Percentiles rank a stretch among this genome's conserved stretches.
Evolutionary conservation across 176 grass and related monocot species (phyloP).

Genomic region (Pharus latifolius): DNA sequence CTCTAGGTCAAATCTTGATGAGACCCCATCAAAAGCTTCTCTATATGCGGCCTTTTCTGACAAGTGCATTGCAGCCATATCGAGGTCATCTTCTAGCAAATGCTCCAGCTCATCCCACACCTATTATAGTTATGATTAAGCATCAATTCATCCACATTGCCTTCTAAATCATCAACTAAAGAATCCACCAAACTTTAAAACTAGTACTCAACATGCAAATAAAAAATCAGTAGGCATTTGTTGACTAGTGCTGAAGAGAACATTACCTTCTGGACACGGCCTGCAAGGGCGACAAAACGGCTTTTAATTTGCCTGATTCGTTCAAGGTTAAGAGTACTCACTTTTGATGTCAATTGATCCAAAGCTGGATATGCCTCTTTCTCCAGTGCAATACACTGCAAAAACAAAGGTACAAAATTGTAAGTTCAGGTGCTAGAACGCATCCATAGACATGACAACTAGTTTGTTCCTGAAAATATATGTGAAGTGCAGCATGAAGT

Average conservation of each 20-base stretch:
- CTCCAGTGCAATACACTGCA: constrained; percentile 38
- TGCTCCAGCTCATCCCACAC: constrained; percentile 70
- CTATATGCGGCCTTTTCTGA: constrained; percentile 51
- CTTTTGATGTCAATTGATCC: constrained; percentile 59
- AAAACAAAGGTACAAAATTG: neutral
- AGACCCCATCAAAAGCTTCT: neutral
- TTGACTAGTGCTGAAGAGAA: too few species aligned
- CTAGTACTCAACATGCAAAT: too few species aligned
- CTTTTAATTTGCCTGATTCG: constrained; percentile 65
- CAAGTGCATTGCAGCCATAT: constrained; percentile 63
- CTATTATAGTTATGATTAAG: too few species aligned
- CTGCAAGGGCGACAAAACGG: constrained; percentile 38
- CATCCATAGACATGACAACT: too few species aligned
- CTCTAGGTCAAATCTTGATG: neutral
- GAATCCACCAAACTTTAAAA: too few species aligned
- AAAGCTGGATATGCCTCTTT: constrained; percentile 63
- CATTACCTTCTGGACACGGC: constrained; percentile 55
- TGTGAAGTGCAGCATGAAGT: too few species aligned
- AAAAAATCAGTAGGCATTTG: too few species aligned
- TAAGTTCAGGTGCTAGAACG: too few species aligned
- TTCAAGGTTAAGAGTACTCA: constrained; percentile 70
- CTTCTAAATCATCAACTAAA: too few species aligned
- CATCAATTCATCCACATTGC: too few species aligned
- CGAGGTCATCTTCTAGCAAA: constrained; percentile 57
- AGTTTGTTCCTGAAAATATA: too few species aligned